Percentiles rank a stretch among this genome's conserved stretches.
Conservation (phyloP, 371 early-diverging fungal species). For the Sporodiniella umbellata region DNA sequence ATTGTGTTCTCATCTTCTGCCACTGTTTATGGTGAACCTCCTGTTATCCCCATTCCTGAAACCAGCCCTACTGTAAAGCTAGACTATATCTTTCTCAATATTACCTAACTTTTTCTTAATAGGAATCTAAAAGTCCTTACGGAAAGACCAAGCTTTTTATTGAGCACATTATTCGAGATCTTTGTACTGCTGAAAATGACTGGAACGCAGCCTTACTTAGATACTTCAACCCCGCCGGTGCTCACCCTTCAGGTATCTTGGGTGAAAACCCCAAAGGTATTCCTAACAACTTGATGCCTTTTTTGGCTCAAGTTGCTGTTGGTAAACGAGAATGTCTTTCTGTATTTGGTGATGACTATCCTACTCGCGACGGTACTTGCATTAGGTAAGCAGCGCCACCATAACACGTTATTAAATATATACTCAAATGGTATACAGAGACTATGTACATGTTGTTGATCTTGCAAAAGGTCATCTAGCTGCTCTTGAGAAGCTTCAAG, state of each 20-base stretch:
- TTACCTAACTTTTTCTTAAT: conserved; percentile 10
- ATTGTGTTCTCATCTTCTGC: conserved; percentile 84
- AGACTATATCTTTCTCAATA: neutral
- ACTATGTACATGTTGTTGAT: conserved; percentile 90
- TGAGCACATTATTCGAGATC: conserved; percentile 78
- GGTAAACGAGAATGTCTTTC: conserved; percentile 70
- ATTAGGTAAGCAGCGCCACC: too few relatives aligned
- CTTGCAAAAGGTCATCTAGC: conserved; percentile 82
- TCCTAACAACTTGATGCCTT: conserved; percentile 91
- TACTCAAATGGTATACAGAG: conserved; percentile 34
- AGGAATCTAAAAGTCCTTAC: conserved; percentile 77
- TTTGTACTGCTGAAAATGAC: conserved; percentile 55
- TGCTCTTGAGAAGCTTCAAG: conserved; percentile 67
- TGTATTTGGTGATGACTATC: conserved; percentile 84
- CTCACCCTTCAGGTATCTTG: conserved; percentile 82
- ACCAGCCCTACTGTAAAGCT: conserved; percentile 46
- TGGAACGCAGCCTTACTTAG: conserved; percentile 77
- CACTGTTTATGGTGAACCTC: conserved; percentile 66
- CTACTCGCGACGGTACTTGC: conserved; percentile 85
- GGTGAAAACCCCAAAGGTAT: conserved; percentile 83
- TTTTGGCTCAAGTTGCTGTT: conserved; percentile 75
- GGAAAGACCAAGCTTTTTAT: conserved; percentile 84
- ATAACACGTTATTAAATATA: too few relatives aligned
- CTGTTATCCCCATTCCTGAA: conserved; percentile 54
- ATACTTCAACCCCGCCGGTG: conserved; percentile 91